These are phyloP conservation scores for Teratosphaeria viscida DNA, from an alignment of 2,329 filamentous ascomycete genomes.

Conservation along the genomic window DNA sequence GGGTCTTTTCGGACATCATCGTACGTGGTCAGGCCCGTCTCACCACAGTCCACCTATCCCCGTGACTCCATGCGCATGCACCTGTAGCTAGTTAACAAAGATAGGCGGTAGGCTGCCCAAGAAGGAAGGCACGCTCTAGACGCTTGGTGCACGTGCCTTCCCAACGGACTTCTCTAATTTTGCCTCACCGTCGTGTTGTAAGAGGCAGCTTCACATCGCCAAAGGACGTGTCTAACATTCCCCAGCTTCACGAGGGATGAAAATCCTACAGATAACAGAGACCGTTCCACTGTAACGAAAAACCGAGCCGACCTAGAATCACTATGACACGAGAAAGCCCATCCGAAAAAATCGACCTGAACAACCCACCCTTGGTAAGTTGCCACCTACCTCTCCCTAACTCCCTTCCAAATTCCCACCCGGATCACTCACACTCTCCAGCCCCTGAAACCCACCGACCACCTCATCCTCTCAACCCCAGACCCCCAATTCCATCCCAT, in stretches of 20 bases:
- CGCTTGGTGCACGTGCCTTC: no score
- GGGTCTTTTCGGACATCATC: no score
- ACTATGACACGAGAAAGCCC: not conserved
- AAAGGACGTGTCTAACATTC: no score
- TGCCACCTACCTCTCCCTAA: not conserved
- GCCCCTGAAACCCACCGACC: constrained; percentile 40
- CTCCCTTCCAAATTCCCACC: not conserved
- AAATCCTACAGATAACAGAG: no score
- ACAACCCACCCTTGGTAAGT: constrained; percentile 13
- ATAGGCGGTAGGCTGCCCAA: not conserved
- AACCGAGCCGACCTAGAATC: not conserved
- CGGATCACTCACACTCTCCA: constrained; percentile 23
- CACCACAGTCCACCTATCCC: no score
- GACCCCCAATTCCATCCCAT: constrained; percentile 44
- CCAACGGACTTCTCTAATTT: no score
- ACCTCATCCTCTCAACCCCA: constrained; percentile 37
- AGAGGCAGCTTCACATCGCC: no score
- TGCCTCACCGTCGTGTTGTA: no score
- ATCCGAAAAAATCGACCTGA: constrained; percentile 20
- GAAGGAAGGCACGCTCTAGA: not conserved
- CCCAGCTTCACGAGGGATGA: no score
- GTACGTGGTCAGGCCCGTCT: no score
- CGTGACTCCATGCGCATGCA: no score
- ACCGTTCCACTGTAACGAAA: not conserved
- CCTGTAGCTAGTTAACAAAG: not conserved